These are phyloP conservation scores for Piper longum DNA, from an alignment of 164 flowering plant species.

Conservation along the genomic window DNA sequence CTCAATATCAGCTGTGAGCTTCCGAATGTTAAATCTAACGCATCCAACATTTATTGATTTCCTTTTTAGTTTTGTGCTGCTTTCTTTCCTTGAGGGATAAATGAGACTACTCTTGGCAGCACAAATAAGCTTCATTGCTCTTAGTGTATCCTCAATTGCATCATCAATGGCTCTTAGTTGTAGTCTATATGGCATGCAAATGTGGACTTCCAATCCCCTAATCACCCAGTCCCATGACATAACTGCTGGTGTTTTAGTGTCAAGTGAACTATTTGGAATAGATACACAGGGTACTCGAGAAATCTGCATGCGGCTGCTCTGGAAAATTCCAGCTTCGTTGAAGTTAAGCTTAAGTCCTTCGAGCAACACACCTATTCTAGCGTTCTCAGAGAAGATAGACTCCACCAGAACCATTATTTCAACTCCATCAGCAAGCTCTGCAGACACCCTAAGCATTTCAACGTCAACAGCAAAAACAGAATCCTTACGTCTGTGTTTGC, in stretches of 20 bases:
- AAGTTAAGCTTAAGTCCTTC: conserved; percentile 79
- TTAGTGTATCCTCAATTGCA: conserved; percentile 87
- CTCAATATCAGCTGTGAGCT: conserved; percentile 78
- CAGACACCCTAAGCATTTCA: conserved; percentile 71
- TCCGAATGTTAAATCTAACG: conserved; percentile 66
- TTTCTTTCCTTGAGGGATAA: conserved; percentile 55
- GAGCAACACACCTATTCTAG: conserved; percentile 88
- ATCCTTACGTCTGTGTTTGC: conserved; percentile 55
- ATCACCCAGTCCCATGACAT: conserved; percentile 94
- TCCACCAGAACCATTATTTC: conserved; percentile 50
- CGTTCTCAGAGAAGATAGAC: conserved; percentile 80
- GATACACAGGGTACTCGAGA: conserved; percentile 73
- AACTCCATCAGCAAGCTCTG: conserved; percentile 77
- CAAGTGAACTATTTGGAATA: conserved; percentile 20
- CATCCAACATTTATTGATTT: conserved; percentile 56
- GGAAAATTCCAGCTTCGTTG: conserved; percentile 59
- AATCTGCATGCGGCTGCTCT: conserved; percentile 92
- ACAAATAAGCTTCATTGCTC: conserved; percentile 67
- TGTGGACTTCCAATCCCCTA: conserved; percentile 89
- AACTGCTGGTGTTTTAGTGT: conserved; percentile 24
- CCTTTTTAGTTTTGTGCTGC: conserved; percentile 42
- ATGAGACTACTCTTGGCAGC: conserved; percentile 50
- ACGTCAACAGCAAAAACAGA: conserved; percentile 89
- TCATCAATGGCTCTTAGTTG: conserved; percentile 97
- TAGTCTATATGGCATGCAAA: conserved; percentile 90